Conservation (phyloP, 345 rosid species). For the Bruguiera sexangula region DNA sequence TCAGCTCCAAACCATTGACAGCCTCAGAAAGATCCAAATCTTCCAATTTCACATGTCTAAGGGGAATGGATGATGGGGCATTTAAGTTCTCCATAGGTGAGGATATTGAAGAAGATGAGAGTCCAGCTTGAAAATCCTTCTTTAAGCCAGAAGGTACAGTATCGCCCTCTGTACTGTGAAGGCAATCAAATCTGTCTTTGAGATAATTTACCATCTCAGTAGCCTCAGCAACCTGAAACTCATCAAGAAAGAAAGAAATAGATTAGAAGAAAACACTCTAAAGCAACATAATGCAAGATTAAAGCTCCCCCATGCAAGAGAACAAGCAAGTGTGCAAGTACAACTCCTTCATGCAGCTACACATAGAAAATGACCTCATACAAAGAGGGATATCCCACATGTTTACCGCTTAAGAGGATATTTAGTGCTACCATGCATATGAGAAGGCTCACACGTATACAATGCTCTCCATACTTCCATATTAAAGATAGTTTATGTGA, state of each 20-base stretch:
- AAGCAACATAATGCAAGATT: conserved; percentile 5
- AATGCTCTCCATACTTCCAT: no score
- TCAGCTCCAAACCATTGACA: conserved; percentile 20
- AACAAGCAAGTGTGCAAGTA: neutral
- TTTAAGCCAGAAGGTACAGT: conserved; percentile 8
- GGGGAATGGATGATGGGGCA: conserved; percentile 21
- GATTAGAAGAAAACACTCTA: neutral
- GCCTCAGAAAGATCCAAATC: conserved; percentile 8
- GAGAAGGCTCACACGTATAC: no score
- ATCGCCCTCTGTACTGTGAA: conserved; percentile 18
- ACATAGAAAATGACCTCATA: neutral
- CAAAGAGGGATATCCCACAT: neutral
- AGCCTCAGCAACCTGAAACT: conserved; percentile 53
- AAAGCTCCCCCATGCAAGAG: neutral
- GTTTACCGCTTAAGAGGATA: neutral
- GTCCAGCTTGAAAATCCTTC: conserved; percentile 21
- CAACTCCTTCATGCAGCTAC: neutral
- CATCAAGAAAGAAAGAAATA: neutral
- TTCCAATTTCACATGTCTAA: conserved; percentile 17
- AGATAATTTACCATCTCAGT: conserved; percentile 26
- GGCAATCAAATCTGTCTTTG: conserved; percentile 31
- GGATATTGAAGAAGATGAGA: conserved; percentile 12
- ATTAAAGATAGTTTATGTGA: no score
- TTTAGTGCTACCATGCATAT: no score
- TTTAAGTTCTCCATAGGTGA: conserved; percentile 21